phyloP scores from a whole-genome alignment of 2,329 filamentous ascomycete species.

The Colletotrichum sidae region DNA sequence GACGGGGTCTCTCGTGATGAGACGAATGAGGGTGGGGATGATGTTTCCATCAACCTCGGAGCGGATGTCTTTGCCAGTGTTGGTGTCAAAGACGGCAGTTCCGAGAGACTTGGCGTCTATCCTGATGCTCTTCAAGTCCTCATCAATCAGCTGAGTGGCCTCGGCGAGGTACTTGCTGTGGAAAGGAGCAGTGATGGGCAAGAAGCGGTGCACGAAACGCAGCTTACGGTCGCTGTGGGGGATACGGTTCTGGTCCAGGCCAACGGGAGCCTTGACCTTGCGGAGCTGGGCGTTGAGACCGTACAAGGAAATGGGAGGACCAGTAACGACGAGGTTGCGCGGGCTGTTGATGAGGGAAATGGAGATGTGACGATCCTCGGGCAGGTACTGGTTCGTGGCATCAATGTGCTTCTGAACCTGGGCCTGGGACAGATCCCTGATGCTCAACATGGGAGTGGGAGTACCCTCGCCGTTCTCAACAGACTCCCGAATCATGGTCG shows the following conservation, averaged over 20 bases:
- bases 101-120: constrained; percentile 80
- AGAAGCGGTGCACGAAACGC: constrained; percentile 95
- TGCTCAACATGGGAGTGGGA: constrained; percentile 97
- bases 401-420: constrained; percentile 97
- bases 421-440: constrained; percentile 87
- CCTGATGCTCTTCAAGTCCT: constrained; percentile 85
- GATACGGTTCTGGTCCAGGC: constrained; percentile 92
- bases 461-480: constrained; percentile 93
- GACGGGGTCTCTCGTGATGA: constrained; percentile 94
- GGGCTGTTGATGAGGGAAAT: constrained; percentile 98
- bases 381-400: constrained; percentile 95
- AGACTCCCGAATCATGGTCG: constrained; percentile 91
- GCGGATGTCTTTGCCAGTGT: constrained; percentile 87
- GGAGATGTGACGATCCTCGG: constrained; percentile 89
- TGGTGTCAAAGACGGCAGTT: constrained; percentile 91
- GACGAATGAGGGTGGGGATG: constrained; percentile 85
- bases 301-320: constrained; percentile 94
- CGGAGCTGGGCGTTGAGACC: constrained; percentile 94
- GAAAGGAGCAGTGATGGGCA: constrained; percentile 97
- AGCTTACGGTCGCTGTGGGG: constrained; percentile 97
- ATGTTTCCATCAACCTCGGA: constrained; percentile 78
- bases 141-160: constrained; percentile 84
- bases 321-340: constrained; percentile 95
- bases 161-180: constrained; percentile 93
- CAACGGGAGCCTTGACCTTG: constrained; percentile 98